Evolutionary conservation across 768 basidiomycete species (phyloP), one percentile per base, ranked within the genome.

Genomic region (Leucosporidium yakuticum): DNA sequence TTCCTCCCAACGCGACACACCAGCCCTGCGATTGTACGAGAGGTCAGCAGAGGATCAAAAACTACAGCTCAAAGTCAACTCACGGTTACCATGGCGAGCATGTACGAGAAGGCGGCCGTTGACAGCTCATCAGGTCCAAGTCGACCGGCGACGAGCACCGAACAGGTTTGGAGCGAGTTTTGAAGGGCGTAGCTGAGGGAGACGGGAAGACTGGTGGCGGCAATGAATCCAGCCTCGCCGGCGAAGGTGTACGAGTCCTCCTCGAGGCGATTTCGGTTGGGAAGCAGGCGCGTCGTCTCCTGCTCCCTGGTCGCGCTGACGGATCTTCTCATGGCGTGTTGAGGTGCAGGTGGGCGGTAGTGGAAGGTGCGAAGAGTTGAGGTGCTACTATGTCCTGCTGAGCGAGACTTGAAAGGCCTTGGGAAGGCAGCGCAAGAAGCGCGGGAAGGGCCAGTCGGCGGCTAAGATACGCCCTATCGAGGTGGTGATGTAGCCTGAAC

Each of bases 101-200:
- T 36, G 19, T 87, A 79, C 34, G 86, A 83, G 73, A 89, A 87
- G 53, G 88, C 87, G 19, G 88, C 83, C 2, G 84, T 85, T 1
- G 87, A 87, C 21, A 90, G 80, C 74, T 87, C 85, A 70, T 86
- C 80, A 25, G 88, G 84, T 4, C 88, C 88, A 14, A 89, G 81
- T 25, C 84, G 84, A 31, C 87, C 87, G 17, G 83, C 83, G 70
- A 89, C 82, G 44, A 88, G 71, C 61, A 88, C 82, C 23, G 87
- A 83, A 23, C 81, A 79, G 5, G 87, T 86, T 77, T 88, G 88
- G 48, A 62, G 61, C 15, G 61, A 62, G 61, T 88, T 88, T 77
- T 89, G 88, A 27, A 89, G 79, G 39, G 84, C 82, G 77, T 88
- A 89, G 7, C 69, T 36, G 21, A 56, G 32, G 9, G 51, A 36